Conservation (phyloP, 2,329 filamentous ascomycete genomes). For the Colletotrichum cordylinicola region DNA sequence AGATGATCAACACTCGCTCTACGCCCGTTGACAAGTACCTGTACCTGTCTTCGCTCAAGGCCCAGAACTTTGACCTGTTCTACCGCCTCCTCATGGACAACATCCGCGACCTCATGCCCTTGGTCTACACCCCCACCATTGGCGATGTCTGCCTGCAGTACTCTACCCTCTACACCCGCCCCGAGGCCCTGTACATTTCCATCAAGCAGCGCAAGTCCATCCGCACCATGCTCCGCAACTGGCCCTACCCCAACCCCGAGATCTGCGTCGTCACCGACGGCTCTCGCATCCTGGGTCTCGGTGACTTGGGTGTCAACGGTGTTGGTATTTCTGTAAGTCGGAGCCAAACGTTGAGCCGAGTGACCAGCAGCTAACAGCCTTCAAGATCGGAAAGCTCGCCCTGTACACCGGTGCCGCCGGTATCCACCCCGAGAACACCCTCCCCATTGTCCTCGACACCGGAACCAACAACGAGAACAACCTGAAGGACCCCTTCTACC, state of each 20-base stretch:
- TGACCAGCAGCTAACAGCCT: conserved; percentile 25
- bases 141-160: conserved; percentile 97
- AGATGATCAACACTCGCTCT: conserved; percentile 73
- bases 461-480: conserved; percentile 72
- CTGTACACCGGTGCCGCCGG: conserved; percentile 96
- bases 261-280: conserved; percentile 98
- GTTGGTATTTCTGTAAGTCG: conserved; percentile 88
- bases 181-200: conserved; percentile 95
- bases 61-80: conserved; percentile 80
- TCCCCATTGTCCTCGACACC: conserved; percentile 71
- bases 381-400: conserved; percentile 85
- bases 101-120: conserved; percentile 77
- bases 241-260: conserved; percentile 87
- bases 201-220: conserved; percentile 94
- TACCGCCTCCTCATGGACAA: conserved; percentile 83
- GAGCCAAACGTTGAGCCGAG: background rate
- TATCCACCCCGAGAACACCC: conserved; percentile 87
- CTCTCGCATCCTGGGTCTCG: conserved; percentile 88
- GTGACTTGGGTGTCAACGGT: conserved; percentile 94
- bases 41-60: conserved; percentile 78
- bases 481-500: conserved; percentile 78
- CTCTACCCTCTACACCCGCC: conserved; percentile 93
- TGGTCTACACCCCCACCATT: conserved; percentile 89
- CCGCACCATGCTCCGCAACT: conserved; percentile 87
- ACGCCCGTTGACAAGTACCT: conserved; percentile 83